Base-by-base conservation (phyloP, 148 eudicot genomes). In the Rhododendron ovatum region DNA sequence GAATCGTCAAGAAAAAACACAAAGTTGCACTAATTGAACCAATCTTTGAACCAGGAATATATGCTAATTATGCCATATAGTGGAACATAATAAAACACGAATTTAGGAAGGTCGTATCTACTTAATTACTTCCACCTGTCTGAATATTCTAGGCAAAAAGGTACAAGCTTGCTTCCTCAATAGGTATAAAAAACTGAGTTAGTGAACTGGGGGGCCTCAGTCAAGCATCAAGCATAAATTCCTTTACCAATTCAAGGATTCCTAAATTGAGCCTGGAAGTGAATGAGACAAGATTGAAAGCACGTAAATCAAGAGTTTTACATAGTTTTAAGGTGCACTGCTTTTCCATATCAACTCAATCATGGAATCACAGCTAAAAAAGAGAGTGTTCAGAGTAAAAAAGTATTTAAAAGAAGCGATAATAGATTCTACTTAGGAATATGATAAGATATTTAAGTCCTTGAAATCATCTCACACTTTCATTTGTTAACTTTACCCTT, bases 131-230 rank as follows among this genome's bases (percentile, higher is more conserved):
- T 55, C 35, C 77, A 55, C 43, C 61, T 82, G 73, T 65, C 28
- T 50, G 51, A 88, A 85, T 74, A 82, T 85, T 63, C 83, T 69
- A 75, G 48, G 47, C 45, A 63, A 78, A 84, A 88, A 78, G 83
- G 0, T 47, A 53, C n/a, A 50, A 61, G 63, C 15, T 81, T 84
- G 69, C 83, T 88, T 86, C 61, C 80, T 39, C 39, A 81, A 39
- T 74, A 77, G n/a, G 82, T 83, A 88, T 20, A 84, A 80, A 85
- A 75, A 87, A 75, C 57, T 78, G 84, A 82, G 84, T 35, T 51
- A 55, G 85, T 87, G 86, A 61, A 82, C 39, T 84, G 67, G 81
- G 80, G 91, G 91, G 86, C 93, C 91, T 88, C 76, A 50, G 48
- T 57, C 73, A 77, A 88, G 85, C 86, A 80, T 78, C 53, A 57